Percentiles rank a stretch among this genome's conserved stretches.
phyloP scores from a whole-genome alignment of 1,284 basidiomycete species.

The Sutorius eximius region DNA sequence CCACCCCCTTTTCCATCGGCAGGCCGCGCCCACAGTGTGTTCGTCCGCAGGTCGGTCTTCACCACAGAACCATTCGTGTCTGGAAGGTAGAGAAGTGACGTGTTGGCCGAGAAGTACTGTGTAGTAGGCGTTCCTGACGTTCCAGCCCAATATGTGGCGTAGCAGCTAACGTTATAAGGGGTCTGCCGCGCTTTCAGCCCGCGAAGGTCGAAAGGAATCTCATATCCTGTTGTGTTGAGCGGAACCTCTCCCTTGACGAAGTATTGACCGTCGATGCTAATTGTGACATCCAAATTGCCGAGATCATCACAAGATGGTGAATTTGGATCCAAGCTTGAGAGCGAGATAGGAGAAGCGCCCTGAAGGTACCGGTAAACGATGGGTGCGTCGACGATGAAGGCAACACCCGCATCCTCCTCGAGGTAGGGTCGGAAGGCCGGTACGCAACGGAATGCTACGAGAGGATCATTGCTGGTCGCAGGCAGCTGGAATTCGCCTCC shows the following conservation, averaged over 20 bases:
- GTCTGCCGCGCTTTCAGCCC: slow-evolving; percentile 18
- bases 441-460: slow-evolving; percentile 66
- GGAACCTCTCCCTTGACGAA: slow-evolving; percentile 47
- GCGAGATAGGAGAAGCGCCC: slow-evolving; percentile 47
- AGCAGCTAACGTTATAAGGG: slow-evolving; percentile 25
- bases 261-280: slow-evolving; percentile 42
- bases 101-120: slow-evolving; percentile 22
- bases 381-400: slow-evolving; percentile 59
- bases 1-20: slow-evolving; percentile 8
- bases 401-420: slow-evolving; percentile 44
- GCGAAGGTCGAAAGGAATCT: slow-evolving; percentile 24
- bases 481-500: slow-evolving; percentile 62
- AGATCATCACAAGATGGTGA: neutral
- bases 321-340: slow-evolving; percentile 31
- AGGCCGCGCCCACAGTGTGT: slow-evolving; percentile 27
- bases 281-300: slow-evolving; percentile 39
- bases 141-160: slow-evolving; percentile 18
- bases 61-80: slow-evolving; percentile 32
- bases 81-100: slow-evolving; percentile 35
- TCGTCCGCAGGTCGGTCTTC: slow-evolving; percentile 35
- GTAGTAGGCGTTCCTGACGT: neutral
- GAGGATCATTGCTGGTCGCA: slow-evolving; percentile 44
- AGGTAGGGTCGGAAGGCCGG: slow-evolving; percentile 71
- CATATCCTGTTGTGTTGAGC: slow-evolving; percentile 46
- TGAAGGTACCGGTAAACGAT: slow-evolving; percentile 50